Conservation (phyloP, 306 rosid genomes). For the Dryas drummondii region DNA sequence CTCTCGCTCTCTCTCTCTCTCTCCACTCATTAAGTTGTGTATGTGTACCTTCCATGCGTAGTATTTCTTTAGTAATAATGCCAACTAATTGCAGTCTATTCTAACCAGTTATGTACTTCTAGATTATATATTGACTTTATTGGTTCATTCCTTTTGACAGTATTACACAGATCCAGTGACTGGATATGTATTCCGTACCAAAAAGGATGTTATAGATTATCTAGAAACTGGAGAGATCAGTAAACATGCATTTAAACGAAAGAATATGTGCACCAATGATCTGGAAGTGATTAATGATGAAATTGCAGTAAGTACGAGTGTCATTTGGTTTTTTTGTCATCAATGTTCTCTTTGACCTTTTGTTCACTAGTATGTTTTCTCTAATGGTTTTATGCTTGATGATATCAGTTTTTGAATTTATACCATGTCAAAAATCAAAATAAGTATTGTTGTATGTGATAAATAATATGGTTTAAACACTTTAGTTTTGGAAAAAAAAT, state of each 20-base stretch:
- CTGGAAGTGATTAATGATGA: conserved; percentile 24
- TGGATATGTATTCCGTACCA: conserved; percentile 53
- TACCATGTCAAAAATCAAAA: not conserved
- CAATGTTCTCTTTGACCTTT: not conserved
- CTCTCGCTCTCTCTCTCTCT: not conserved
- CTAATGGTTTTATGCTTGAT: not conserved
- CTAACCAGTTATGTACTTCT: not conserved
- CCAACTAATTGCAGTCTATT: not conserved
- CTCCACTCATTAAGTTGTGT: not conserved
- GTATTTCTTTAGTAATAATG: not conserved
- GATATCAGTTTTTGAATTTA: not conserved
- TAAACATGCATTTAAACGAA: conserved; percentile 42
- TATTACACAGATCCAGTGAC: conserved; percentile 48
- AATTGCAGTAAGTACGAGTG: conserved; percentile 34
- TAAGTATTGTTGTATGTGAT: not conserved
- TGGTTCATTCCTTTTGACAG: conserved; percentile 22
- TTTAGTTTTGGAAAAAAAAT: not conserved
- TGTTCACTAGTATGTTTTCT: not conserved
- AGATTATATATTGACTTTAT: not conserved
- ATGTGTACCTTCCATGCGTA: not conserved
- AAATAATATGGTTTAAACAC: not conserved
- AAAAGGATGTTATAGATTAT: conserved; percentile 40
- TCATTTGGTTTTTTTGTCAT: not conserved
- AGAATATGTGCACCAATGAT: conserved; percentile 23
- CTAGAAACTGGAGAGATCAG: conserved; percentile 44